Evolutionary conservation across 192 early-diverging fungal genomes (phyloP).

Genomic region (Coemansia aciculifera): DNA sequence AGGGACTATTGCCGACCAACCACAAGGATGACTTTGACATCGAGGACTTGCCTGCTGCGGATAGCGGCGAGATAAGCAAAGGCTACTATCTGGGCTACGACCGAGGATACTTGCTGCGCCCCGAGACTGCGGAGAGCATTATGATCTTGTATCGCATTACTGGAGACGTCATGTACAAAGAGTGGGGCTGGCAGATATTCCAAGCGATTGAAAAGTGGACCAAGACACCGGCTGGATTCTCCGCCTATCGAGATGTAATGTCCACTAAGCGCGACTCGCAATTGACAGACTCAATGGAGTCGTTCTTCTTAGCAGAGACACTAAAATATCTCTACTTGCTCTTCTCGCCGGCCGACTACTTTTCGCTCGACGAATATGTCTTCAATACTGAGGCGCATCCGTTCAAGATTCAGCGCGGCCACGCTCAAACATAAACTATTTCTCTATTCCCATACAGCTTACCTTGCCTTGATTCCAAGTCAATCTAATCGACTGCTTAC

Average conservation of each 20-base stretch:
- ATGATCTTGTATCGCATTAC: conserved; percentile 87
- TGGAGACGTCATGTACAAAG: conserved; percentile 67
- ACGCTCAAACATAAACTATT: background rate
- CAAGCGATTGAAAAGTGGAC: conserved; percentile 77
- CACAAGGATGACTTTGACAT: conserved; percentile 36
- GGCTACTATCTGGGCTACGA: conserved; percentile 46
- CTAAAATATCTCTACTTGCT: conserved; percentile 92
- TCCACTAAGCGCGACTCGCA: conserved; percentile 26
- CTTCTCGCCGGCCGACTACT: conserved; percentile 66
- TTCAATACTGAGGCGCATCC: conserved; percentile 97
- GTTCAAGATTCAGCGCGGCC: conserved; percentile 58
- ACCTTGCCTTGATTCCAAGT: background rate
- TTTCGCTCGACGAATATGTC: conserved; percentile 81
- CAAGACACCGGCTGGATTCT: conserved; percentile 66
- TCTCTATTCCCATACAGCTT: background rate
- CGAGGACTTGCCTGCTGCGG: conserved; percentile 12
- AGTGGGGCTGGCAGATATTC: conserved; percentile 88
- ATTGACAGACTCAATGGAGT: conserved; percentile 55
- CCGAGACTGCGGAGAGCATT: conserved; percentile 88
- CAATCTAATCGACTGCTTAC: background rate
- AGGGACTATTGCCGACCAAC: conserved; percentile 22
- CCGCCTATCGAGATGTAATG: conserved; percentile 56
- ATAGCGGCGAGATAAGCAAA: conserved; percentile 21
- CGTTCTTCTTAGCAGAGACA: conserved; percentile 79
- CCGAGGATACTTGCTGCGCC: conserved; percentile 58